Conservation (phyloP, 495 filamentous ascomycete species). For the Podospora australis region DNA sequence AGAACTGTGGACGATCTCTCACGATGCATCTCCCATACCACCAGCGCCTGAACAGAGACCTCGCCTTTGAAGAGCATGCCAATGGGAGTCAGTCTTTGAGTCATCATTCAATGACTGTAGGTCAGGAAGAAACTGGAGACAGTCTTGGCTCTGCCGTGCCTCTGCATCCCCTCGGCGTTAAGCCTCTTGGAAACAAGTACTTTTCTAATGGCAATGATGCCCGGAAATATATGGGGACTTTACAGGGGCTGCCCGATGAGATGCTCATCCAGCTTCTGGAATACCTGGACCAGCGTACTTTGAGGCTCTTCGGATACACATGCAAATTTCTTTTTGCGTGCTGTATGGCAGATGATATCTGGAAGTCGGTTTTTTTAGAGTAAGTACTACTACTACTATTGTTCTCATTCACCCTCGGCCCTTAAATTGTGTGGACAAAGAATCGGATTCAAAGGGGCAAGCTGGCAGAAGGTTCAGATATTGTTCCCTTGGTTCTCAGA, state of each 20-base stretch:
- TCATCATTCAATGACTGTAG: constrained; percentile 15
- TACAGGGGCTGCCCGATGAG: constrained; percentile 72
- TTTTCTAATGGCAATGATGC: constrained; percentile 56
- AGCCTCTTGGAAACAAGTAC: constrained; percentile 83
- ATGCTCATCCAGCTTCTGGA: constrained; percentile 71
- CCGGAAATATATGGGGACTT: constrained; percentile 54
- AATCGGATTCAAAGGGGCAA: neutral
- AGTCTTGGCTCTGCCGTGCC: constrained; percentile 54
- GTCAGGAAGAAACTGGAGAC: neutral
- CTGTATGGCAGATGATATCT: constrained; percentile 77
- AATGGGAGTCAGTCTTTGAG: constrained; percentile 12
- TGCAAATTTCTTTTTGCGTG: constrained; percentile 90
- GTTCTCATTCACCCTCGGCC: constrained; percentile 6
- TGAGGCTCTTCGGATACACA: constrained; percentile 66
- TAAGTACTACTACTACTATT: no score
- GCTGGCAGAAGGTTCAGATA: no score
- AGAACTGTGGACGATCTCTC: no score
- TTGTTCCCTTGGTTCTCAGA: neutral
- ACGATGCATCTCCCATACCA: constrained; percentile 21
- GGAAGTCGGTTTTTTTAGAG: constrained; percentile 81
- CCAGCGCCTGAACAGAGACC: constrained; percentile 7
- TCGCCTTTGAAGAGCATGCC: constrained; percentile 9
- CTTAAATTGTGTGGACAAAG: neutral
- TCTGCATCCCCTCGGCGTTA: constrained; percentile 76
- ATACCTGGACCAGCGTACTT: constrained; percentile 54